These are phyloP conservation scores for Monosporascus sp. DNA, from an alignment of 2,329 filamentous ascomycete species.

Conservation along the genomic window DNA sequence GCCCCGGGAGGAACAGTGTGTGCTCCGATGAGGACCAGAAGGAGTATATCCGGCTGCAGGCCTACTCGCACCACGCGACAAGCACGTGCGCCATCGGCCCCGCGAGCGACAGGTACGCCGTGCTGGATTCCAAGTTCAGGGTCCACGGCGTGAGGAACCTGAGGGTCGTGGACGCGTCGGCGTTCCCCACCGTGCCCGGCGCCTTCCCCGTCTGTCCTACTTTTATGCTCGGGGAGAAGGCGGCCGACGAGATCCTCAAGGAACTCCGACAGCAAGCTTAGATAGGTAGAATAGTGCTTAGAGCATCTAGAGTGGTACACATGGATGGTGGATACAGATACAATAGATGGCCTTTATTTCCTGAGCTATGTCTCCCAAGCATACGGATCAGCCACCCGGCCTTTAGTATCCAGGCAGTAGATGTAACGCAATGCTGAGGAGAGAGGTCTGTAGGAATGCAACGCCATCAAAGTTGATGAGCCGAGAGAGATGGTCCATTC, in stretches of 20 bases:
- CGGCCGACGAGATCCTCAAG: constrained; percentile 45
- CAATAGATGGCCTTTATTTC: too few species aligned
- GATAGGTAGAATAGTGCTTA: not conserved
- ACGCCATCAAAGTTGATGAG: too few species aligned
- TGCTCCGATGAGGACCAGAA: constrained; percentile 29
- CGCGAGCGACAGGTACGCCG: constrained; percentile 45
- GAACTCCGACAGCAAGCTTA: not conserved
- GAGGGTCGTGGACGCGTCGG: constrained; percentile 52
- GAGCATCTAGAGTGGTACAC: not conserved
- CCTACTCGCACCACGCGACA: constrained; percentile 53
- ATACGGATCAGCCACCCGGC: too few species aligned
- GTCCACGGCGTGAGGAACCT: constrained; percentile 48
- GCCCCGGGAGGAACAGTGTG: constrained; percentile 28
- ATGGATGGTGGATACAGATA: too few species aligned
- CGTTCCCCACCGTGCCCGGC: constrained; percentile 46
- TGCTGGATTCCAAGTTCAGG: constrained; percentile 49
- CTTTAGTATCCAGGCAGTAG: too few species aligned
- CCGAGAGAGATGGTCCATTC: too few species aligned
- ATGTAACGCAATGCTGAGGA: too few species aligned
- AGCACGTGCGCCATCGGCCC: constrained; percentile 50
- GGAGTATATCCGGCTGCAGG: constrained; percentile 28
- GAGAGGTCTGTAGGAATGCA: too few species aligned
- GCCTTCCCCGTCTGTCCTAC: constrained; percentile 40
- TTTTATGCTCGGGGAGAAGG: constrained; percentile 56
- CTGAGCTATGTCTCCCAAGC: too few species aligned